These are phyloP conservation scores for Cydonia oblonga DNA, from an alignment of 331 rosid species.

Conservation along the genomic window DNA sequence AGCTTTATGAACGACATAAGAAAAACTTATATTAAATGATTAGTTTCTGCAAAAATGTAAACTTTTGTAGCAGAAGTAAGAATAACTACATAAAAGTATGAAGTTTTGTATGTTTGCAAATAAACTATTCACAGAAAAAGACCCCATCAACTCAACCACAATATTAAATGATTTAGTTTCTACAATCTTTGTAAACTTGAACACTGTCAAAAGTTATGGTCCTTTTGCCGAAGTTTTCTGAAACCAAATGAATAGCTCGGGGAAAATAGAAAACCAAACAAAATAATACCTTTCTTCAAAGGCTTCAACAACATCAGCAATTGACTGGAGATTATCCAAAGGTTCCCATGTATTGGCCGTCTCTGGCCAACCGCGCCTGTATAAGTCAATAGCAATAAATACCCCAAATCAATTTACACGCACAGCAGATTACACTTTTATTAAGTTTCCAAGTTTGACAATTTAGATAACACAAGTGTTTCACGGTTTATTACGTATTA, in stretches of 20 bases:
- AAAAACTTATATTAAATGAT: neutral
- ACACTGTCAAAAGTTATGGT: neutral
- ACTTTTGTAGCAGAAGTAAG: neutral
- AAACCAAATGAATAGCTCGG: neutral
- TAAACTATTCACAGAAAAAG: neutral
- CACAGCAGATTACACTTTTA: neutral
- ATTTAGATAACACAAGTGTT: neutral
- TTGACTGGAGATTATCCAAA: slow-evolving; percentile 66
- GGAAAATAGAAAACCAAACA: neutral
- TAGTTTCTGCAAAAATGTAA: neutral
- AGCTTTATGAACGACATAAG: slow-evolving; percentile 24
- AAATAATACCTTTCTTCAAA: slow-evolving; percentile 60
- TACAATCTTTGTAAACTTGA: neutral
- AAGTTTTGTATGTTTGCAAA: neutral
- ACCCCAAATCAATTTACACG: neutral
- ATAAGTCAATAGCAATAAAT: slow-evolving; percentile 5
- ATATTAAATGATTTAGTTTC: neutral
- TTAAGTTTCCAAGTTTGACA: neutral
- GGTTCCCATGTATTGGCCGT: slow-evolving; percentile 98
- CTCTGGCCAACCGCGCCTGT: slow-evolving; percentile 93
- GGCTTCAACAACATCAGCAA: slow-evolving; percentile 69
- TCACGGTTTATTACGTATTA: neutral
- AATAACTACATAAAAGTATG: neutral
- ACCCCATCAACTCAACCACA: neutral
- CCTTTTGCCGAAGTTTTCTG: neutral